Base-by-base conservation (phyloP, 192 early-diverging fungal species). In the Coemansia umbellata region DNA sequence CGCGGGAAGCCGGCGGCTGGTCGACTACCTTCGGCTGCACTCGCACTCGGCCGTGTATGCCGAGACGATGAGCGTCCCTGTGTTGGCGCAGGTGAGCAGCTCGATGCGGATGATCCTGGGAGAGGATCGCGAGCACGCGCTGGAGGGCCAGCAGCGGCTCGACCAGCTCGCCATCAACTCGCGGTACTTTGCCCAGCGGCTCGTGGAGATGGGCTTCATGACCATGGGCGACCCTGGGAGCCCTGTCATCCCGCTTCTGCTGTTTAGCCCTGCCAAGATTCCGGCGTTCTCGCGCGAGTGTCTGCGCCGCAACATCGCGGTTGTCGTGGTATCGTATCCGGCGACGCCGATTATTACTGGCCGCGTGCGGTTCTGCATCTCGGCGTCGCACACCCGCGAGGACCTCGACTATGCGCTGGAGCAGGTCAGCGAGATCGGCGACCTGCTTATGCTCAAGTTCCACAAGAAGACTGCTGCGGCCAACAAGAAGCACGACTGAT, bases 301-400 rank as follows among this genome's bases (percentile, higher is more conserved):
- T 52, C 82, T 97, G 31, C 81, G 85, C 55, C 82, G 94, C 37
- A 89, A 89, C 47, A 87, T 99, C 50, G 92, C 93, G 17, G 91
- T 96, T 11, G 93, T 95, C 17, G 96, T 99, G 1, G 96, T 99
- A 3, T 93, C 91, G 33, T 94, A 95, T 69, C 96, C 94, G 3
- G 96, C 94, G 9, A 99, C 96, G 4, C 93, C 96, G n/a, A 95
- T 96, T 52, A 91, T 99, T 57, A 90, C 90, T 1, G 86, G 86
- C 3, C 83, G 95, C 40, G 94, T 95, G 30, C 79, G 95, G 40
- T 94, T 98, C 83, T 98, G 95, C 74, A 78, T 98, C 44, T 88
- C 85, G 45, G 89, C 94, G 1, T 84, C 94, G n/a, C 95, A 98
- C 54, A 92, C 92, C 1, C 85, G 87, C 61, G 91, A 91, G 56